Percentiles rank a stretch among this genome's conserved stretches.
phyloP scores from a whole-genome alignment of 306 rosid genomes.

The barrel medic (Medicago truncatula) region DNA sequence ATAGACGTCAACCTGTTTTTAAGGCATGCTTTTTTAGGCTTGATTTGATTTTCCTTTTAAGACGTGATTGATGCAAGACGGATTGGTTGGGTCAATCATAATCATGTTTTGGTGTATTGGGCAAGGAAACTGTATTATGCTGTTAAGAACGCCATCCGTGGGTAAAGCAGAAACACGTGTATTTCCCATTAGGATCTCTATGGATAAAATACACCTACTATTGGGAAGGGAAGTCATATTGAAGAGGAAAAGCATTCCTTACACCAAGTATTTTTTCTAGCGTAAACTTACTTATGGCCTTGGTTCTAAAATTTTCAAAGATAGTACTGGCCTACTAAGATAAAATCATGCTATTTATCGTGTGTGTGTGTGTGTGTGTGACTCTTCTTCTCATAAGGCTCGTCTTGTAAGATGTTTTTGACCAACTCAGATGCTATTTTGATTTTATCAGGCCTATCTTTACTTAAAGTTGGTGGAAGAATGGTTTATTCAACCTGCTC shows the following conservation, averaged over 20 bases:
- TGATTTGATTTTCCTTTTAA: slow-evolving; percentile 23
- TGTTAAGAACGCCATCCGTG: neutral
- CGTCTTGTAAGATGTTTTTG: slow-evolving; percentile 16
- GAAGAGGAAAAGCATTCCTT: slow-evolving; percentile 20
- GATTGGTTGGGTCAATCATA: slow-evolving; percentile 3
- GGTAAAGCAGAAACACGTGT: slow-evolving; percentile 11
- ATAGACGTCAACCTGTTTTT: slow-evolving; percentile 18
- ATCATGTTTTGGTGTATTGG: slow-evolving; percentile 29
- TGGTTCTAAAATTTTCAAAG: slow-evolving; percentile 20
- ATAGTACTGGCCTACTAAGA: slow-evolving; percentile 4
- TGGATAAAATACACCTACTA: slow-evolving; percentile 3
- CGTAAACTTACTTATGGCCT: slow-evolving; percentile 18
- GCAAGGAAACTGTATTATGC: slow-evolving; percentile 10
- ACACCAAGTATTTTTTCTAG: slow-evolving; percentile 5
- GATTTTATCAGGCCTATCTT: slow-evolving; percentile 63
- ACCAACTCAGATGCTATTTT: slow-evolving; percentile 28
- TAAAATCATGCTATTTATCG: slow-evolving; percentile 30
- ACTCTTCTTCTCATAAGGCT: slow-evolving; percentile 19
- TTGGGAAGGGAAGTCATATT: slow-evolving; percentile 30
- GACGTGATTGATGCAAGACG: slow-evolving; percentile 18
- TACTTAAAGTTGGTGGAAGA: slow-evolving; percentile 95
- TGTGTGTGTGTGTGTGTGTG: neutral
- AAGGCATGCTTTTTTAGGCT: slow-evolving; percentile 11
- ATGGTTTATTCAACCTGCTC: slow-evolving; percentile 97
- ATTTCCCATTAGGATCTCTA: slow-evolving; percentile 6